Base-by-base conservation (phyloP, 495 filamentous ascomycete genomes). In the Talaromyces adpressus region DNA sequence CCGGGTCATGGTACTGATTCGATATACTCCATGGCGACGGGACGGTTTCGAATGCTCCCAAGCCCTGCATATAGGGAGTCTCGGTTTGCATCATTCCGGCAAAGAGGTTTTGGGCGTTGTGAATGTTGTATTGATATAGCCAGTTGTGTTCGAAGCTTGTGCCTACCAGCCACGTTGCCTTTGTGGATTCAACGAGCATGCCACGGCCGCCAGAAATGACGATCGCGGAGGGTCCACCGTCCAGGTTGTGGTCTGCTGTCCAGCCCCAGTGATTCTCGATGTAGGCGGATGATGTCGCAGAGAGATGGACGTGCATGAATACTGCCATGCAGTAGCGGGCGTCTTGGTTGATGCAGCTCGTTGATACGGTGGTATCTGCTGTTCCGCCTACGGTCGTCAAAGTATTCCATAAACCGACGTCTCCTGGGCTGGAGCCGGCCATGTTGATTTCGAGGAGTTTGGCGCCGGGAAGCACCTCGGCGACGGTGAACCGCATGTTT, bases 401-500 rank as follows among this genome's bases (percentile, higher is more conserved):
- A 5, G 69, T 65, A 66, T 80, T 79, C 76, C 77, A 81, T 51
- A 83, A 61, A 1, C 70, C 77, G 30, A 82, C 79, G 47, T 81
- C 76, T 11, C 82, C 82, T 0, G 78, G 76, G 9, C 66, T 53
- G 16, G 59, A 45, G 9, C 79, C 79, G 1, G 73, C 75, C 63
- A 74, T 70, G 68, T 77, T 75, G 58, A 82, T 72, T 66, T 81
- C 72, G 8, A 81, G 32, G 12, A 77, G 36, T 16, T 72, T 76
- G 6, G 71, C 67, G 20, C 80, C 80, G 1, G 75, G 76, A 4
- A 77, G 67, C 3, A 74, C 62, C 45, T 76, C 74, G 1, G 70
- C 70, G 25, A 81, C 77, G 23, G 79, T 75, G 58, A 85, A 75
- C 3, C 77, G 66, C 65, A 84, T 78, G 53, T 88, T 81, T 36